Conservation (phyloP, 2,329 filamentous ascomycete species). For the Madurella mycetomatis region DNA sequence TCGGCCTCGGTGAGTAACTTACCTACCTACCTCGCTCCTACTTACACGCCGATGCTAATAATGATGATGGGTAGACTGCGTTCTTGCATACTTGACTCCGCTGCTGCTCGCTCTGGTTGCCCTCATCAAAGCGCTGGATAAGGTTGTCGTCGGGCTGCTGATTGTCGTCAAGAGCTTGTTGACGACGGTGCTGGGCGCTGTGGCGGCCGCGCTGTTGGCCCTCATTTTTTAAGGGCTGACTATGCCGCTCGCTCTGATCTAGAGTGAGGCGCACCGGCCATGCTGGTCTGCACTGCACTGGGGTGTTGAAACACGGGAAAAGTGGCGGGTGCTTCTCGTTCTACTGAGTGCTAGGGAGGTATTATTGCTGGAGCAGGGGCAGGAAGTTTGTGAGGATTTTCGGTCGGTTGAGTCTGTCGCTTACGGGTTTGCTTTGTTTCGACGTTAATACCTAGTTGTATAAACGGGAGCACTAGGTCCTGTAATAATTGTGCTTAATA, state of each 20-base stretch:
- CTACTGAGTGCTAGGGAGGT: too few species aligned
- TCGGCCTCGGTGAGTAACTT: constrained; percentile 26
- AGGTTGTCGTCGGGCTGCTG: constrained; percentile 25
- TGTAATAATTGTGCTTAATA: too few species aligned
- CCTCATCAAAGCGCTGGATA: constrained; percentile 25
- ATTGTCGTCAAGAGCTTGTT: constrained; percentile 25
- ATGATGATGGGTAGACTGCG: constrained; percentile 8
- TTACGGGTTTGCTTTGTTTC: too few species aligned
- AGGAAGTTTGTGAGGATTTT: too few species aligned
- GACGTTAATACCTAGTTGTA: too few species aligned
- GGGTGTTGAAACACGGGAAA: too few species aligned
- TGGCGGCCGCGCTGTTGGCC: constrained; percentile 20
- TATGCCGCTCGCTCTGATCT: not conserved
- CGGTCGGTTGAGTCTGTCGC: too few species aligned
- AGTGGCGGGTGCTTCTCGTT: too few species aligned
- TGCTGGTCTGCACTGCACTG: too few species aligned
- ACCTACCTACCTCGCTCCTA: not conserved
- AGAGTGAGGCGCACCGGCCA: not conserved
- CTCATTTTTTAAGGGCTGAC: constrained; percentile 11
- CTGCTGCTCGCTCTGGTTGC: constrained; percentile 25
- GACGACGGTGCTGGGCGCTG: constrained; percentile 18
- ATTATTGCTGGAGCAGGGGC: too few species aligned
- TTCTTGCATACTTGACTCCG: constrained; percentile 23
- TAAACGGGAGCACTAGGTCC: too few species aligned
- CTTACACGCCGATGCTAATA: not conserved